These are phyloP conservation scores for Fusarium transvaalense DNA, from an alignment of 2,329 filamentous ascomycete species.

Conservation along the genomic window DNA sequence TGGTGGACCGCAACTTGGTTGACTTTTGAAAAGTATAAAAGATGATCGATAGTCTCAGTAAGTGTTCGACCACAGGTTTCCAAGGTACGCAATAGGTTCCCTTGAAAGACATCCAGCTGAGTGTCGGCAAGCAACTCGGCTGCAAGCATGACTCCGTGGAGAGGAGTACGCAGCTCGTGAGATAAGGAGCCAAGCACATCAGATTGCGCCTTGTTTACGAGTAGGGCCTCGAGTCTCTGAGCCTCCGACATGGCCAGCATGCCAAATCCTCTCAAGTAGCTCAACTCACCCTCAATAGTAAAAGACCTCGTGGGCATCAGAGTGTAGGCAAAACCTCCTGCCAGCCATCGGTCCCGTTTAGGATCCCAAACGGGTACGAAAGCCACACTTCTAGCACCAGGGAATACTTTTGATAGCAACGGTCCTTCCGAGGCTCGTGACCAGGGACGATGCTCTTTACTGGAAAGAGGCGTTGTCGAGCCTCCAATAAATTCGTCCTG, in stretches of 20 bases:
- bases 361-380: conserved; percentile 64
- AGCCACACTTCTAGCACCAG: conserved; percentile 59
- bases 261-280: conserved; percentile 64
- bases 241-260: conserved; percentile 70
- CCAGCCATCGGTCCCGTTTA: conserved; percentile 61
- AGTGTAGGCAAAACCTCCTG: conserved; percentile 65
- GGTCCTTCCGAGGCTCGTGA: conserved; percentile 19
- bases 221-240: conserved; percentile 56
- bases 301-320: conserved; percentile 58
- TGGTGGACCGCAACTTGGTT: conserved; percentile 52
- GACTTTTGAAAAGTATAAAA: conserved; percentile 68
- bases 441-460: conserved; percentile 8
- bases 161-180: conserved; percentile 70
- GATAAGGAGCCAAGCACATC: conserved; percentile 71
- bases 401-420: conserved; percentile 53
- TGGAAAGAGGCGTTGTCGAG: neutral
- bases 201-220: conserved; percentile 63
- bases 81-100: conserved; percentile 62
- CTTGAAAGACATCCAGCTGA: conserved; percentile 59
- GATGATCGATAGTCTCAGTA: conserved; percentile 65
- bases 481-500: neutral
- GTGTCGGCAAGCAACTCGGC: conserved; percentile 68
- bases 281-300: conserved; percentile 61
- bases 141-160: conserved; percentile 70
- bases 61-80: conserved; percentile 65